A percentile compares a stretch with the other conserved stretches of the same genome.
Conservation (phyloP, 768 basidiomycete species). For the Neoboletus magnificus region DNA sequence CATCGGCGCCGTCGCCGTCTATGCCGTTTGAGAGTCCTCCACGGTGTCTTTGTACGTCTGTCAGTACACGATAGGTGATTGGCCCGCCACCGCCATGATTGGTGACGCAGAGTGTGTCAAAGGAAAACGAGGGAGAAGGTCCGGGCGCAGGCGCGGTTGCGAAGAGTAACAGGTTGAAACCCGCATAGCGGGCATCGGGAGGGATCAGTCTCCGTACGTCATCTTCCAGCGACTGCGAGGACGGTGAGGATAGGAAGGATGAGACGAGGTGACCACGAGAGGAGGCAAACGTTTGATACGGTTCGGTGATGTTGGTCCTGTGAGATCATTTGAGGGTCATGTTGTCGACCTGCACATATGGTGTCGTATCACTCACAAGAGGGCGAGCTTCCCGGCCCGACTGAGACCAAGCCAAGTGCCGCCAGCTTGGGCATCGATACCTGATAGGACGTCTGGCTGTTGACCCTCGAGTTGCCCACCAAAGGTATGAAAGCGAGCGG, state of each 20-base stretch:
- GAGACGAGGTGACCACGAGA: slow-evolving; percentile 71
- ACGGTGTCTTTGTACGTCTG: slow-evolving; percentile 43
- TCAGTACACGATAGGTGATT: slow-evolving; percentile 53
- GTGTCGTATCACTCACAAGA: slow-evolving; percentile 52
- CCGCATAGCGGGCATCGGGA: slow-evolving; percentile 57
- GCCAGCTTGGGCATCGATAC: slow-evolving; percentile 67
- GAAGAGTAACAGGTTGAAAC: slow-evolving; percentile 78
- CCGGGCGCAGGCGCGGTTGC: slow-evolving; percentile 31
- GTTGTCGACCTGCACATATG: neutral
- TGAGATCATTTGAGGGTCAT: slow-evolving; percentile 5
- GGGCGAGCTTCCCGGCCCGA: slow-evolving; percentile 60
- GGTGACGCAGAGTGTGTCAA: slow-evolving; percentile 57
- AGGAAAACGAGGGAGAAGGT: slow-evolving; percentile 31
- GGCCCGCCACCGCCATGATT: slow-evolving; percentile 69
- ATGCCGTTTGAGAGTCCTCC: slow-evolving; percentile 76
- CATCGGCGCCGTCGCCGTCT: slow-evolving; percentile 54
- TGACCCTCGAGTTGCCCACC: slow-evolving; percentile 25
- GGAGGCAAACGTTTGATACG: slow-evolving; percentile 41
- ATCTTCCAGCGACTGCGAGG: slow-evolving; percentile 45
- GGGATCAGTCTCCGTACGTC: slow-evolving; percentile 46
- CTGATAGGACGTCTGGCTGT: slow-evolving; percentile 56
- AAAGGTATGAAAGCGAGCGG: slow-evolving; percentile 70
- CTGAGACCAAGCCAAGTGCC: slow-evolving; percentile 83
- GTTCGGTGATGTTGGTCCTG: slow-evolving; percentile 86
- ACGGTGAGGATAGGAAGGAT: slow-evolving; percentile 59